Percentiles rank a stretch among this genome's conserved stretches.
These are phyloP conservation scores for Tanacetum coccineum DNA, from an alignment of 129 eudicot genomes.

Conservation along the genomic window DNA sequence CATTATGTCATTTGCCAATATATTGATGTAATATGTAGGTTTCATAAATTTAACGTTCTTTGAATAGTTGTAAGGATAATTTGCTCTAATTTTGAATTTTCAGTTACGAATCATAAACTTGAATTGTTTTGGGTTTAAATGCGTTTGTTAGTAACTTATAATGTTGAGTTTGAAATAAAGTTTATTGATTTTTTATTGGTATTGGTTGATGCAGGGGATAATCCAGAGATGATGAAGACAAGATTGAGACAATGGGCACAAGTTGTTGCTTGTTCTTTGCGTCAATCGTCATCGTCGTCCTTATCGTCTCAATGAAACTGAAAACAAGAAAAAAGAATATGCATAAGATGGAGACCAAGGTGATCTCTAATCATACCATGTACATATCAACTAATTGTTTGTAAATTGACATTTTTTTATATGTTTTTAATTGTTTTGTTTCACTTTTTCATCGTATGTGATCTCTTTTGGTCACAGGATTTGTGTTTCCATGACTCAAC, in stretches of 20 bases:
- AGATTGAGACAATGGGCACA: slow-evolving; percentile 75
- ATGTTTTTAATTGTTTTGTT: slow-evolving; percentile 7
- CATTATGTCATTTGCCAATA: too few relatives aligned
- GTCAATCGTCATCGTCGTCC: slow-evolving; percentile 34
- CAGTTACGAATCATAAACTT: too few relatives aligned
- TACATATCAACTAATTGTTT: slow-evolving; percentile 23
- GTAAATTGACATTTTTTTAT: slow-evolving; percentile 18
- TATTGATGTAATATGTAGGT: too few relatives aligned
- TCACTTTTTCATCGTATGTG: slow-evolving; percentile 18
- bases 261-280: slow-evolving; percentile 61
- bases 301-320: slow-evolving; percentile 24
- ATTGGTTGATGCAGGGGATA: slow-evolving; percentile 38
- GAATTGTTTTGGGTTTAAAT: too few relatives aligned
- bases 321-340: too few relatives aligned
- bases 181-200: slow-evolving; percentile 7
- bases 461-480: slow-evolving; percentile 21
- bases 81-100: too few relatives aligned
- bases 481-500: slow-evolving; percentile 21
- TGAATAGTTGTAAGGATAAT: too few relatives aligned
- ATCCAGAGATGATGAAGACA: slow-evolving; percentile 61
- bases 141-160: too few relatives aligned
- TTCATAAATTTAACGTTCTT: too few relatives aligned
- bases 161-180: too few relatives aligned
- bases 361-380: slow-evolving; percentile 10
- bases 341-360: too few relatives aligned